Evolutionary conservation across 2,329 filamentous ascomycete genomes (phyloP).

Genomic region (Claviceps sp.): DNA sequence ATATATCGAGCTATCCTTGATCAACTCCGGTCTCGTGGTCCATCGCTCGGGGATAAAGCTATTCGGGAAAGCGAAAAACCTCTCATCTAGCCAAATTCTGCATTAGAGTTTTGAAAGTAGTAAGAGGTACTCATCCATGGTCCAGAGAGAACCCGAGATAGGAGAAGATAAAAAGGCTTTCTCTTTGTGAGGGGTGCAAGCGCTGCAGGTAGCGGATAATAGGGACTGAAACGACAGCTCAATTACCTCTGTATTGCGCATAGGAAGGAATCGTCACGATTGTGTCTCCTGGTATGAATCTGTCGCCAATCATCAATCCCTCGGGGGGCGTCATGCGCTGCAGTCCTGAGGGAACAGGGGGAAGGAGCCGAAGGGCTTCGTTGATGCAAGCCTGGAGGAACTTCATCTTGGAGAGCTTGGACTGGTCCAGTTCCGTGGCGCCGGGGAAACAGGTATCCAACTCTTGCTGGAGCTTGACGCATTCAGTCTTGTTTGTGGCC

Average conservation of each 20-base stretch:
- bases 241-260: slow-evolving; percentile 6
- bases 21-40: slow-evolving; percentile 17
- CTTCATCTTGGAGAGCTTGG: slow-evolving; percentile 11
- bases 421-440: slow-evolving; percentile 6
- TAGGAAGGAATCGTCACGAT: slow-evolving; percentile 15
- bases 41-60: slow-evolving; percentile 23
- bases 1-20: slow-evolving; percentile 12
- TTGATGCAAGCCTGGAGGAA: slow-evolving; percentile 25
- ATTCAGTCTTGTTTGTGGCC: slow-evolving; percentile 8
- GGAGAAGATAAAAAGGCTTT: background rate
- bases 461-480: slow-evolving; percentile 23
- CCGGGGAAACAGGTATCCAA: slow-evolving; percentile 11
- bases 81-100: slow-evolving; percentile 6
- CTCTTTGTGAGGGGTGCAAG: too few species aligned
- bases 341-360: slow-evolving; percentile 21
- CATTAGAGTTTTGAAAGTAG: background rate
- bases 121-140: too few species aligned
- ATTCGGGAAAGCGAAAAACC: slow-evolving; percentile 8
- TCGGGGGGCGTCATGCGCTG: slow-evolving; percentile 23
- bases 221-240: background rate
- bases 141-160: background rate
- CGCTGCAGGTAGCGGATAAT: background rate
- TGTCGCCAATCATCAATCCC: slow-evolving; percentile 19
- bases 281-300: slow-evolving; percentile 22
- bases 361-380: slow-evolving; percentile 25